Evolutionary conservation across 805 yeast species (phyloP), one percentile per base, ranked within the genome.

Genomic region (Candida wancherniae): DNA sequence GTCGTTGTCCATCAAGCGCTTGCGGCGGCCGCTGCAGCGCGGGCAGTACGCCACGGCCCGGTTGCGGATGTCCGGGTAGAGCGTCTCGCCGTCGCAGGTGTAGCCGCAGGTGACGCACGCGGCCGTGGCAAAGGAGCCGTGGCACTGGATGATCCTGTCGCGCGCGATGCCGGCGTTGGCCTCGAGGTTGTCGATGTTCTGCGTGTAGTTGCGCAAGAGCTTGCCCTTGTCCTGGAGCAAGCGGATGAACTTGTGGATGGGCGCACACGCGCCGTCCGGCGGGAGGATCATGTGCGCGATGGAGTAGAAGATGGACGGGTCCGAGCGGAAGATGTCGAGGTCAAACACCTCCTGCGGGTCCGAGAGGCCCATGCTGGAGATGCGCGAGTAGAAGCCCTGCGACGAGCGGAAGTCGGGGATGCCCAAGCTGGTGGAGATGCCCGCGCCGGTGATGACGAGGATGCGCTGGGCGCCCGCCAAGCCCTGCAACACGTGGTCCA

Each of bases 341-440:
- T 84, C 85, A 55, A 87, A 87, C 24, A 86, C 95, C 46, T 84
- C 90, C 51, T 87, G 96, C 0, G 97, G 96, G 47, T 87, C 96
- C 29, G 71, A 73, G 19, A 87, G 58, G 0, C 92, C 88, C 33
- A 84, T 56, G 46, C 73, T 71, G 31, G 70, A 68, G 44, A 88
- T 69, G 47, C 72, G 73, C 2, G 84, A 69, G 56, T 87, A 87
- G 33, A 87, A 72, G 28, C 97, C 97, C 42, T 79, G 69, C n/a
- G 84, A 77, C 0, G 95, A 85, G 51, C 97, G 71, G 59, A 87
- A 86, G 58, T 86, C 96, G 0, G 96, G 96, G 33, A 86, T 87
- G 6, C 96, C 96, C 32, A 86, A 59, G 1, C 86, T 76, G 3
- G 96, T 86, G 20, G 94, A 83, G 33, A 87, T 85, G 15, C 97